Evolutionary conservation across 129 eudicot genomes (phyloP).

Genomic region (Flaveria ramosissima): DNA sequence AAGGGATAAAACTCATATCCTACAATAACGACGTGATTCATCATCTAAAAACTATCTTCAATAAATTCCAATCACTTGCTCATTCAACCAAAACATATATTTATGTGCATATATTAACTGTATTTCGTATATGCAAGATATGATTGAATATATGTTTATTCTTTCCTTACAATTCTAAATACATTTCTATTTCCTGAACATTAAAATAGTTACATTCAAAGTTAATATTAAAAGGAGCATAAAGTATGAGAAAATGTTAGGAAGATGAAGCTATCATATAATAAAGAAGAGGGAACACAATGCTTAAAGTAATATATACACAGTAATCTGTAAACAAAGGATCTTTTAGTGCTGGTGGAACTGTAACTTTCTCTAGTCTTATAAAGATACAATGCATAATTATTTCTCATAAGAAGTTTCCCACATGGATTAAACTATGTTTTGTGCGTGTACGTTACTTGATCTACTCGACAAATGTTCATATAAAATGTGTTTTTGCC

Average conservation of each 20-base stretch:
- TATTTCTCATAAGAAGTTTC: conserved; percentile 8
- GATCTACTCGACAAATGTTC: conserved; percentile 17
- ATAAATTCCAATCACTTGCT: neutral
- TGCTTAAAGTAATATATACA: conserved; percentile 34
- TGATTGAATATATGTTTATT: no score
- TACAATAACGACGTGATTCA: neutral
- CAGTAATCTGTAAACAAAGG: conserved; percentile 1
- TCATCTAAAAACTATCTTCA: neutral
- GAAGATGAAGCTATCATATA: conserved; percentile 35
- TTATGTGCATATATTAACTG: neutral
- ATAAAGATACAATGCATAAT: conserved; percentile 11
- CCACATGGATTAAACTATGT: conserved; percentile 18
- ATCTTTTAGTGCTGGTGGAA: conserved; percentile 29
- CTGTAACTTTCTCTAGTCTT: neutral
- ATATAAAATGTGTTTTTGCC: conserved; percentile 1
- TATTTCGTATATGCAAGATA: no score
- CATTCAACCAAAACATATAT: neutral
- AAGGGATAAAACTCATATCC: neutral
- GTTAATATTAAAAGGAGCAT: neutral
- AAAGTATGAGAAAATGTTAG: conserved; percentile 26
- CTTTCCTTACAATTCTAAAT: neutral
- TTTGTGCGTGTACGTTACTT: conserved; percentile 35
- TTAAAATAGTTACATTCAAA: neutral
- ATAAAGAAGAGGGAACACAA: conserved; percentile 36
- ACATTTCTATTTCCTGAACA: conserved; percentile 2